Base-by-base conservation (phyloP, 768 basidiomycete species). In the Clitopilus passeckerianus region DNA sequence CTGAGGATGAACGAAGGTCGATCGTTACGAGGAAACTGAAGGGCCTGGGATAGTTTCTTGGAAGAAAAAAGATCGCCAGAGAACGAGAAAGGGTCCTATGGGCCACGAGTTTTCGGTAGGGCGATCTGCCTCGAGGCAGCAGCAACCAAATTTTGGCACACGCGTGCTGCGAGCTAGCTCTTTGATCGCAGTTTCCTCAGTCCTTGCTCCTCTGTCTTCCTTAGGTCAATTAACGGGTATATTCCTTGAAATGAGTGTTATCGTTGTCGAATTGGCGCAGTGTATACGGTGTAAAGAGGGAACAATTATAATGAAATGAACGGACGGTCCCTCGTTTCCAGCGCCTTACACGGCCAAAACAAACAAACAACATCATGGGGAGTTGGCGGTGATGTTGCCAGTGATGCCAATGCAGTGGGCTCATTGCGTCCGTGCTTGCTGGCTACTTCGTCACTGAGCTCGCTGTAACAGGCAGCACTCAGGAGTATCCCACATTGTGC, bases 51-150 rank as follows among this genome's bases (percentile, higher is more conserved):
- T 50, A 18, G 12, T 50, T 50, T 50, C 18, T 18, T 30, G 59
- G 37, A 46, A 52, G 56, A 50, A 34, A 64, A 57, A 61, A 58
- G 56, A 54, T 54, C 58, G 56, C 61, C 57, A 55, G 62, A 62
- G 61, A 54, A 60, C 59, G 57, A 37, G 57, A 57, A 60, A 62
- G 56, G 61, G 62, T 64, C 64, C 60, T 20, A 44, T 54, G 59
- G 59, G 59, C 64, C 66, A 67, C 66, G 66, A 64, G 65, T 65
- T 59, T 57, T 34, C 24, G 58, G 46, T 50, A 50, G 46, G 57
- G 53, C 46, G 46, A 50, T 34, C 60, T 60, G 67, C 67, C 67
- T 68, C 67, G 67, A 68, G 67, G 67, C 67, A 60, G 62, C 59
- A 56, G 63, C 61, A 61, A 64, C 59, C 65, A 64, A 61, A 57